Conservation (phyloP, 2,329 filamentous ascomycete genomes). For the Botrytis hyacinthi region DNA sequence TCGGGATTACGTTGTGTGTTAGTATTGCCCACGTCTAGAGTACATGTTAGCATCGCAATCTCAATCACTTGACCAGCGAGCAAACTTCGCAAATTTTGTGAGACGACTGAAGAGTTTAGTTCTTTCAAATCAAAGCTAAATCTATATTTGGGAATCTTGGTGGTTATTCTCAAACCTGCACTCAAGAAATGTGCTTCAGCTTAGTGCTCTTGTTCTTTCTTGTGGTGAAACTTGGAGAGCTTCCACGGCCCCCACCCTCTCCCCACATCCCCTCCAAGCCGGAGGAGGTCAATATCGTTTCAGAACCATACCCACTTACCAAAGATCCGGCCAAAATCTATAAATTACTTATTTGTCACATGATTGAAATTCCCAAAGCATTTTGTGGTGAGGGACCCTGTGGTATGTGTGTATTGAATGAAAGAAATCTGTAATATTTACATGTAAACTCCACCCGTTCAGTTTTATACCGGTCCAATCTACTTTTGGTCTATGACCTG, state of each 20-base stretch:
- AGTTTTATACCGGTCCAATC: conserved; percentile 3
- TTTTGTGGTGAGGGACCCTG: conserved; percentile 19
- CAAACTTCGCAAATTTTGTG: neutral
- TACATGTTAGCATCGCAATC: too few relatives aligned
- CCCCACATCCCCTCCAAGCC: neutral
- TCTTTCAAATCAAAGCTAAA: neutral
- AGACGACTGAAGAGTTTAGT: neutral
- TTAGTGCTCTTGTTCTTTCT: neutral
- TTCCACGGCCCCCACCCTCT: neutral
- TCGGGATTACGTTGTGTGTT: too few relatives aligned
- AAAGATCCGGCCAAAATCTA: neutral
- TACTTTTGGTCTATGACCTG: neutral
- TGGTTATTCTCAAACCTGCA: neutral
- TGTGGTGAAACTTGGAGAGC: neutral
- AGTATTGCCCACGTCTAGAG: too few relatives aligned
- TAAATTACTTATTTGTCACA: neutral
- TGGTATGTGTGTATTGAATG: conserved; percentile 16
- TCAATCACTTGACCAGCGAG: too few relatives aligned
- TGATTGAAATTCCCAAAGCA: neutral
- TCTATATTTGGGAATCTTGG: neutral
- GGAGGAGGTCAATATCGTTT: neutral
- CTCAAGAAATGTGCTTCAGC: neutral
- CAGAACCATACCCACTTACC: neutral
- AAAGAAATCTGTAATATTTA: conserved; percentile 11
- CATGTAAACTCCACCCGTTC: conserved; percentile 6